These are phyloP conservation scores for Petrea volubilis DNA, from an alignment of 257 asterid species.

Conservation along the genomic window DNA sequence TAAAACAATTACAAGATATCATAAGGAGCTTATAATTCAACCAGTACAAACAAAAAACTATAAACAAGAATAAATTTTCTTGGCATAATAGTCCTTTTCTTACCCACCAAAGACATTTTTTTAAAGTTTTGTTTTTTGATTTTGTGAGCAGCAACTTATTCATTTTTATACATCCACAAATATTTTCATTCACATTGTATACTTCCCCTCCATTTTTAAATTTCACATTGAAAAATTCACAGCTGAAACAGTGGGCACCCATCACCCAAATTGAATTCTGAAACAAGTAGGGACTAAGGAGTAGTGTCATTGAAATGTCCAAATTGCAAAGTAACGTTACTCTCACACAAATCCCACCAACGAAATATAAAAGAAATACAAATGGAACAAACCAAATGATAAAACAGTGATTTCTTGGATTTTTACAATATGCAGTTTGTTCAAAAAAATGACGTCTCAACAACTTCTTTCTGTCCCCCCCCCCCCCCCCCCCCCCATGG, in stretches of 20 bases:
- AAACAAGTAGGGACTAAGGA: neutral
- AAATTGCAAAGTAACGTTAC: neutral
- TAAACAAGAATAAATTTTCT: no score
- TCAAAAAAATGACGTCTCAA: constrained; percentile 37
- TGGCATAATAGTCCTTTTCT: no score
- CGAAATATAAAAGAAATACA: neutral
- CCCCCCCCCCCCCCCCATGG: neutral
- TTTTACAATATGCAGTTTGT: constrained; percentile 24
- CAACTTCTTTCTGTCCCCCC: constrained; percentile 25
- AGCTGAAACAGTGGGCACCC: neutral
- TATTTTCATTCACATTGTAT: no score
- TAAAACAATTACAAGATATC: no score
- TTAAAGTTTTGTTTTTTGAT: no score
- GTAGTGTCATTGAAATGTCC: neutral
- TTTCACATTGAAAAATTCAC: no score
- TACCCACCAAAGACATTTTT: no score
- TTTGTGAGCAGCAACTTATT: no score
- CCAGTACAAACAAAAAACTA: no score
- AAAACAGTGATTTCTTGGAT: constrained; percentile 18
- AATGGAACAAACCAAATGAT: constrained; percentile 21
- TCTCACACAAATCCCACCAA: neutral
- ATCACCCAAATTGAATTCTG: neutral
- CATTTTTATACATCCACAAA: no score
- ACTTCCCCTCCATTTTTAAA: no score
- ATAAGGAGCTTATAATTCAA: no score